These are phyloP conservation scores for Candida ficus DNA, from an alignment of 805 yeast species.

Conservation along the genomic window DNA sequence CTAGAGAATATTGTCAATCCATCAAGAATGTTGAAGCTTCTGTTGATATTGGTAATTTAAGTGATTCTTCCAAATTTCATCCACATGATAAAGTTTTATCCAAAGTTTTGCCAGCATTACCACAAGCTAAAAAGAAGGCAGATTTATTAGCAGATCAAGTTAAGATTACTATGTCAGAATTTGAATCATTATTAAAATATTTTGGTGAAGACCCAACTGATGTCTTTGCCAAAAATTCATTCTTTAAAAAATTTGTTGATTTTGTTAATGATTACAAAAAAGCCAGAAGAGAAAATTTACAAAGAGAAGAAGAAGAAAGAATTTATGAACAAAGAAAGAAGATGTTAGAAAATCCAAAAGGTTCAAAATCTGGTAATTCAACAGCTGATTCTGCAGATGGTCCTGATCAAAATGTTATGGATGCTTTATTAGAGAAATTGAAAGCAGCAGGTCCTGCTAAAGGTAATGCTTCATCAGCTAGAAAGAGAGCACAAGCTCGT, in stretches of 20 bases:
- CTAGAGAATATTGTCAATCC: conserved; percentile 53
- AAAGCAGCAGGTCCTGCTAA: conserved; percentile 71
- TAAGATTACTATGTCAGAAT: conserved; percentile 56
- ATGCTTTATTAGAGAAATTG: conserved; percentile 74
- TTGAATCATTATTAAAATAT: conserved; percentile 65
- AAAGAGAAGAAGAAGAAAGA: conserved; percentile 76
- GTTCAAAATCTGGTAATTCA: conserved; percentile 13
- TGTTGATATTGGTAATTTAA: conserved; percentile 75
- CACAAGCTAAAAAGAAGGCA: conserved; percentile 70
- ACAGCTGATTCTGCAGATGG: conserved; percentile 3
- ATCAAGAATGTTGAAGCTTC: conserved; percentile 71
- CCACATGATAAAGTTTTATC: conserved; percentile 72
- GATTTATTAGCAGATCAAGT: conserved; percentile 61
- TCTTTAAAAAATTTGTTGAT: conserved; percentile 74
- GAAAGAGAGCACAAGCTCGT: conserved; percentile 74
- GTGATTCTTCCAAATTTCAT: conserved; percentile 73
- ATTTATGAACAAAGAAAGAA: conserved; percentile 72
- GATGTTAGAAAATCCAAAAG: conserved; percentile 27
- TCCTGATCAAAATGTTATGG: conserved; percentile 52
- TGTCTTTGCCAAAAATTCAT: conserved; percentile 55
- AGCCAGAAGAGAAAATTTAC: conserved; percentile 74
- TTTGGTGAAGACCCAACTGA: conserved; percentile 91
- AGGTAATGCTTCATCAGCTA: conserved; percentile 73
- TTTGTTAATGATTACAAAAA: conserved; percentile 75
- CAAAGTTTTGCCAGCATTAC: conserved; percentile 59